phyloP scores from a whole-genome alignment of 768 basidiomycete species.

The Auriculariales sp. region DNA sequence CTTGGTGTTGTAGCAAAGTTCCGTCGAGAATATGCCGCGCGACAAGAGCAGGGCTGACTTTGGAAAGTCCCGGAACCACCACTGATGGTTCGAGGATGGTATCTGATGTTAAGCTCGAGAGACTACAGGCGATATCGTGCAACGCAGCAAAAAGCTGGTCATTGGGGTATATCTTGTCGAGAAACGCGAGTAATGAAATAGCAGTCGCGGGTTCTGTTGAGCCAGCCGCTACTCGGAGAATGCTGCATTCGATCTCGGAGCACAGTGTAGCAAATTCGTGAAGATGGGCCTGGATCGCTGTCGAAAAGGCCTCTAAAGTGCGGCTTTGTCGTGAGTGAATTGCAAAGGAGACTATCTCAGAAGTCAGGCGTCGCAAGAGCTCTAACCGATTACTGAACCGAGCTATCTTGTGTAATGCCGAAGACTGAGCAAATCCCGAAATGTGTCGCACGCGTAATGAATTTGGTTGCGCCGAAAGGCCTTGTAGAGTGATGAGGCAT shows the following conservation, averaged over 20 bases:
- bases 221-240: conserved; percentile 41
- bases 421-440: background rate
- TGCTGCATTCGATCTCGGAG: conserved; percentile 47
- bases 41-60: conserved; percentile 33
- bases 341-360: no score
- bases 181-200: conserved; percentile 46
- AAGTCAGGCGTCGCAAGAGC: no score
- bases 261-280: conserved; percentile 55
- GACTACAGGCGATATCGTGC: conserved; percentile 35
- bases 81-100: conserved; percentile 20
- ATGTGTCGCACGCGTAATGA: conserved; percentile 7
- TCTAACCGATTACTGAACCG: no score
- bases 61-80: conserved; percentile 23
- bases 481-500: conserved; percentile 61
- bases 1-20: conserved; percentile 41
- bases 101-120: conserved; percentile 24
- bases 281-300: conserved; percentile 51
- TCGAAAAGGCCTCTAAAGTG: conserved; percentile 72
- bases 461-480: no score
- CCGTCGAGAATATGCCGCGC: conserved; percentile 49
- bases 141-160: conserved; percentile 45
- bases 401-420: background rate
- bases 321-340: background rate
- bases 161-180: conserved; percentile 46
- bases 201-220: conserved; percentile 14